Evolutionary conservation across 192 early-diverging fungal genomes (phyloP).

Genomic region (Chytriomyces hyalinus): DNA sequence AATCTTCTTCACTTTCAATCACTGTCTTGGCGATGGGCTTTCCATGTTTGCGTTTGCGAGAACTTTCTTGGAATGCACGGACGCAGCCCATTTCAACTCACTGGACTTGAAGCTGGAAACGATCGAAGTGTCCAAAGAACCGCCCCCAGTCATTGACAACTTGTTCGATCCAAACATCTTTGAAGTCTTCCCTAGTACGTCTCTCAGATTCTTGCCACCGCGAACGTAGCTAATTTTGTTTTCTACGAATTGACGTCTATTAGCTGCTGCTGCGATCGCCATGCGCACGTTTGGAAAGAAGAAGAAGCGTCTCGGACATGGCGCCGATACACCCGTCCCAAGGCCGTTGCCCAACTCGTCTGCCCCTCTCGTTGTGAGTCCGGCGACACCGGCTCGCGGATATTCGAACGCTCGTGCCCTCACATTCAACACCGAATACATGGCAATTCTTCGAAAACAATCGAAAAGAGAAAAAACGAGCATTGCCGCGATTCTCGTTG

Average conservation of each 20-base stretch:
- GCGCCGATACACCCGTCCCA: not conserved
- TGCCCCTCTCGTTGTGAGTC: not conserved
- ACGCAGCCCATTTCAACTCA: slow-evolving; percentile 37
- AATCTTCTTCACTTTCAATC: slow-evolving; percentile 54
- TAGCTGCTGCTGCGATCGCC: slow-evolving; percentile 31
- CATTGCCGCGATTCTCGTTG: slow-evolving; percentile 43
- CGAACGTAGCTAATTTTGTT: not conserved
- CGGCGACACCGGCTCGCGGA: not conserved
- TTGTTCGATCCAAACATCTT: slow-evolving; percentile 45
- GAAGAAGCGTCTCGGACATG: slow-evolving; percentile 16
- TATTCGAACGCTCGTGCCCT: slow-evolving; percentile 31
- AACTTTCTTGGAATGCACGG: slow-evolving; percentile 32
- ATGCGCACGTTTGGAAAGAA: slow-evolving; percentile 25
- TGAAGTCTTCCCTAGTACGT: slow-evolving; percentile 50
- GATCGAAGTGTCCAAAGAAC: slow-evolving; percentile 26
- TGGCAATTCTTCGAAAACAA: slow-evolving; percentile 28
- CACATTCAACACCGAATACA: slow-evolving; percentile 34
- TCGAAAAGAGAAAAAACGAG: slow-evolving; percentile 37
- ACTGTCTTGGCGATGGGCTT: slow-evolving; percentile 54
- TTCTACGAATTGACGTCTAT: not conserved
- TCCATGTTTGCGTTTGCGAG: slow-evolving; percentile 46
- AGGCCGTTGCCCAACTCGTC: slow-evolving; percentile 3
- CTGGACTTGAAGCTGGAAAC: slow-evolving; percentile 32
- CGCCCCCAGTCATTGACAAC: slow-evolving; percentile 52
- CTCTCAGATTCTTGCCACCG: slow-evolving; percentile 7